These are phyloP conservation scores for Blastobotrys ciferrii DNA, from an alignment of 1,139 yeast species.

Conservation along the genomic window DNA sequence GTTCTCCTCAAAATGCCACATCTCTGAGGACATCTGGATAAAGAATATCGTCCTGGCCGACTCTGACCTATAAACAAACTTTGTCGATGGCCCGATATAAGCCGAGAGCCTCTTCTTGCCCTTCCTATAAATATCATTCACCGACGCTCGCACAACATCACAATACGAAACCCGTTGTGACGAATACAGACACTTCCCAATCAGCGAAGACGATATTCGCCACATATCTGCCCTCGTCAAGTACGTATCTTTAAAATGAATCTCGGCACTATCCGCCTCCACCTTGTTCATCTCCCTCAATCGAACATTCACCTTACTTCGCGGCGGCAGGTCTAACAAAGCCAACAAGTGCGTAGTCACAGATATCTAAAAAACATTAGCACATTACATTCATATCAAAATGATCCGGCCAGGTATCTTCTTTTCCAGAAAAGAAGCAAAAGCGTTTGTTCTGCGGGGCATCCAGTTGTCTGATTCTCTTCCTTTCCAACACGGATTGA, in stretches of 20 bases:
- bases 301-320: constrained; percentile 60
- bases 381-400: neutral
- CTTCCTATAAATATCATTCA: constrained; percentile 64
- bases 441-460: too few relatives aligned
- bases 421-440: too few relatives aligned
- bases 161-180: constrained; percentile 66
- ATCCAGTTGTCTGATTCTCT: too few relatives aligned
- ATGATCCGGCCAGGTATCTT: too few relatives aligned
- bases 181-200: constrained; percentile 61
- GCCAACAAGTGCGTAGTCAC: constrained; percentile 64
- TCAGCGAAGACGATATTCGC: constrained; percentile 65
- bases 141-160: constrained; percentile 60
- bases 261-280: constrained; percentile 78
- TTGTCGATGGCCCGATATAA: constrained; percentile 71
- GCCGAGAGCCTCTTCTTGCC: constrained; percentile 57
- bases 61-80: constrained; percentile 83
- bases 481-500: too few relatives aligned
- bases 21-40: constrained; percentile 86
- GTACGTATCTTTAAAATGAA: constrained; percentile 76
- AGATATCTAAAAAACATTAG: constrained; percentile 44
- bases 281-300: constrained; percentile 46
- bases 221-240: constrained; percentile 94
- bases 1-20: constrained; percentile 98
- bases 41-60: constrained; percentile 81
- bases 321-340: constrained; percentile 61